Base-by-base conservation (phyloP, 108 stramenopile genomes). In the Discostella pseudostelligera region DNA sequence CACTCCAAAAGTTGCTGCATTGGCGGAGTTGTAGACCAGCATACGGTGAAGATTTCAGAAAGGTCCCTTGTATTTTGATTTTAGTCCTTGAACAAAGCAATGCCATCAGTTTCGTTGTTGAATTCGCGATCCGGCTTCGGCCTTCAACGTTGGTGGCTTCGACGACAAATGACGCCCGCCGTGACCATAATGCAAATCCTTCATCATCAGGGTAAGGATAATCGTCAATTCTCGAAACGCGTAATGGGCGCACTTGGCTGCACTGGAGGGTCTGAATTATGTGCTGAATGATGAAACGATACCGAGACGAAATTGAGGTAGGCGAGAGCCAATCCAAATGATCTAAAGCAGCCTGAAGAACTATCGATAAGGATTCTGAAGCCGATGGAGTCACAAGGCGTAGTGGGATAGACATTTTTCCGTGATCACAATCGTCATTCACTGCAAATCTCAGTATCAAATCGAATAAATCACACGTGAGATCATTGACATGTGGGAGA, bases 391-490 rank as follows among this genome's bases (percentile, higher is more conserved):
- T 65, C 13, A 61, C 58, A 17, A 76, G 56, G 13, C 75, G 62
- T 5, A 65, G 58, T 6, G 75, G 67, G 36, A 65, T 59, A 21
- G 67, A 29, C 49, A 59, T 69, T 9, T 53, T 60, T n/a, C 59
- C 49, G 32, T 76, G 63, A 39, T 76, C 58, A 13, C 21, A 36
- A 22, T 76, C 75, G 29, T 69, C 75, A 29, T 57, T 42, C 28
- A 67, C 75, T 19, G 75, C 75, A 12, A 76, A 29, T 14, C 75
- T 54, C 2, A 76, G 63, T 21, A 62, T 69, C 45, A 76, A 50
- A 60, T 76, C 68, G 26, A 76, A 76, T 45, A 76, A 57, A 48
- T 76, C 75, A 26, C 40, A 51, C 3, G 75, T 65, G 42, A 76
- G 58, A 21, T 76, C 75, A 11, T 50, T 56, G 14, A 55, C 44